Percentiles rank a stretch among this genome's conserved stretches.
phyloP scores from a whole-genome alignment of 1,139 yeast genomes.

The Scheffersomyces lignicola region DNA sequence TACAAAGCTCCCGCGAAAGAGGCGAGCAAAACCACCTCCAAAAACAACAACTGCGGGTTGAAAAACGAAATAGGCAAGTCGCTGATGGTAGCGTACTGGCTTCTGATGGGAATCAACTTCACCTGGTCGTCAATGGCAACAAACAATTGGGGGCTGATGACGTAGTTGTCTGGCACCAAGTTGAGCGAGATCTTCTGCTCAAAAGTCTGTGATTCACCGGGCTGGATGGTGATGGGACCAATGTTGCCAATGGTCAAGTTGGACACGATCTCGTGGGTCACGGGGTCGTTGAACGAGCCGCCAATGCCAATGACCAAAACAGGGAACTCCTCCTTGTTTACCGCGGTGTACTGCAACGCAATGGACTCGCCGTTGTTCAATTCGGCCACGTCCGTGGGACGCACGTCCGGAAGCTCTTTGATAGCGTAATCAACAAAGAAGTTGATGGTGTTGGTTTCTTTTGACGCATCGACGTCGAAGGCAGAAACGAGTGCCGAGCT shows the following conservation, averaged over 20 bases:
- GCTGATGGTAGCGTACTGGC: slow-evolving; percentile 56
- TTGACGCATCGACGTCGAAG: slow-evolving; percentile 15
- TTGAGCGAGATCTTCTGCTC: slow-evolving; percentile 57
- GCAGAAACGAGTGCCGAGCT: slow-evolving; percentile 17
- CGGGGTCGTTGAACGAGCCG: slow-evolving; percentile 64
- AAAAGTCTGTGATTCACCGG: slow-evolving; percentile 51
- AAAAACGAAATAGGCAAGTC: slow-evolving; percentile 70
- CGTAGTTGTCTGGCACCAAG: slow-evolving; percentile 58
- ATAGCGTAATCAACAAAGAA: slow-evolving; percentile 43
- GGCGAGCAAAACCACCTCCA: slow-evolving; percentile 54
- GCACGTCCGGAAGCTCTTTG: slow-evolving; percentile 39
- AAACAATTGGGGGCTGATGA: slow-evolving; percentile 61
- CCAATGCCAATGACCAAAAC: slow-evolving; percentile 68
- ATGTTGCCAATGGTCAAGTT: slow-evolving; percentile 66
- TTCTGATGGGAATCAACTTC: slow-evolving; percentile 58
- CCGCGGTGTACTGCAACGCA: slow-evolving; percentile 53
- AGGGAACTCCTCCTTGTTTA: slow-evolving; percentile 56
- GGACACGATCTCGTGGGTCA: slow-evolving; percentile 49
- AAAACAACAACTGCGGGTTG: slow-evolving; percentile 69
- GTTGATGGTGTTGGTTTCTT: slow-evolving; percentile 25
- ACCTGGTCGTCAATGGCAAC: slow-evolving; percentile 53
- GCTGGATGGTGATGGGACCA: slow-evolving; percentile 57
- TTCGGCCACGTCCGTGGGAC: slow-evolving; percentile 39
- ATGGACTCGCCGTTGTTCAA: slow-evolving; percentile 54
- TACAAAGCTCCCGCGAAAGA: slow-evolving; percentile 55